Evolutionary conservation across 371 early-diverging fungal species (phyloP), one percentile per base, ranked within the genome.

Genomic region (Massospora cicadina): DNA sequence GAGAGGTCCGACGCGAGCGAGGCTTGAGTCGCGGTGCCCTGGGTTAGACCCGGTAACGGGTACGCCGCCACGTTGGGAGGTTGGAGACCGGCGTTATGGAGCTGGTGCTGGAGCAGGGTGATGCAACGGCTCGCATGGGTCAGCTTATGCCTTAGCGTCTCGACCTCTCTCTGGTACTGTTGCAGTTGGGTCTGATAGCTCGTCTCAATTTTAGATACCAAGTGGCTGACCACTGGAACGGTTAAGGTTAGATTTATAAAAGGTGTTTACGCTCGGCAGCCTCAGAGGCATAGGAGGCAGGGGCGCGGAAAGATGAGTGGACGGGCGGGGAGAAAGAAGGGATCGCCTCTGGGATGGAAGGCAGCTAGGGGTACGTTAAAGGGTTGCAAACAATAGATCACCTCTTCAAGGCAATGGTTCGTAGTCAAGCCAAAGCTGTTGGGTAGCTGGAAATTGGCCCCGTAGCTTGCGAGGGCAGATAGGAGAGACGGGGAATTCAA

Each of bases 371-470:
- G n/a, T n/a, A n/a, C n/a, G n/a, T n/a, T n/a, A 43, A 17, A 10
- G 43, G 43, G 43, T 43, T 43, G 43, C 10, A 43, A 43, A 43
- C 10, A 43, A 43, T 10, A 43, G 17, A 43, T n/a, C n/a, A 43
- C 43, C 43, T 43, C 43, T 10, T 43, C 43, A 17, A 43, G 43
- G 71, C 80, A 86, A 65, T 87, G 84, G 24, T 75, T 70, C 21
- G 85, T 77, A 24, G 73, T 73, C 12, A 88, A 67, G 0, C 93
- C 95, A 10, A 80, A 79, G 23, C 77, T 74, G 68, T 98, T 95
- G 29, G 75, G 75, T 21, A 89, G 77, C 0, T 76, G 71, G 0
- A 73, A 67, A 33, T 80, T 81, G 0, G 97, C 96, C 7, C 95
- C 95, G 12, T 81, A 86, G 30, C 85, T 76, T 25, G 88, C 62